A percentile compares a stretch with the other conserved stretches of the same genome.
These are phyloP conservation scores for Magnaporthiopsis poae DNA, from an alignment of 2,329 filamentous ascomycete species.

Conservation along the genomic window DNA sequence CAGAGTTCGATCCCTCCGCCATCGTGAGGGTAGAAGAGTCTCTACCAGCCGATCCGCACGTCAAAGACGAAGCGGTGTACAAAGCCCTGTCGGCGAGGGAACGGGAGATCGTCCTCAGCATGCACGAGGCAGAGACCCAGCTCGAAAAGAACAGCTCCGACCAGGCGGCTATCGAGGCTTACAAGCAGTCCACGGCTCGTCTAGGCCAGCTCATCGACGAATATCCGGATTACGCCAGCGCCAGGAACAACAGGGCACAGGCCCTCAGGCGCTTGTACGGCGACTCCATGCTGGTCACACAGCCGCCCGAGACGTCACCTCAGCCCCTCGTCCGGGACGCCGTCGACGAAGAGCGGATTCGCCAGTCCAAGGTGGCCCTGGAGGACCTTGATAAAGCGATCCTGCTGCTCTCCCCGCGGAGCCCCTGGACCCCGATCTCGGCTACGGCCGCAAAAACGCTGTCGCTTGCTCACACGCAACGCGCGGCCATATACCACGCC, in stretches of 20 bases:
- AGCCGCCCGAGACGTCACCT: constrained; percentile 18
- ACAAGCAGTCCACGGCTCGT: constrained; percentile 35
- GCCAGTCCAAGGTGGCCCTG: constrained; percentile 32
- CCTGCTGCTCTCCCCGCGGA: constrained; percentile 44
- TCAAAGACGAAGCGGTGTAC: constrained; percentile 42
- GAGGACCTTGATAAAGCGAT: constrained; percentile 51
- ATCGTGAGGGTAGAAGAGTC: constrained; percentile 44
- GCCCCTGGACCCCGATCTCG: constrained; percentile 45
- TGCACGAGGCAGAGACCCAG: constrained; percentile 47
- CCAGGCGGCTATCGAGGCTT: constrained; percentile 33
- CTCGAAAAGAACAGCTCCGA: constrained; percentile 21
- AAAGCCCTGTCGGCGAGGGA: constrained; percentile 40
- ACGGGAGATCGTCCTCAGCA: constrained; percentile 40
- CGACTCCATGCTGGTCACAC: constrained; percentile 43
- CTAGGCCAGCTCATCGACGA: constrained; percentile 47
- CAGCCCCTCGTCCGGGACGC: constrained; percentile 29
- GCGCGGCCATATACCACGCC: constrained; percentile 53
- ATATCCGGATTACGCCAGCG: constrained; percentile 59
- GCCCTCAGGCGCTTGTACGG: constrained; percentile 52
- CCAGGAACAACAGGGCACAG: constrained; percentile 66
- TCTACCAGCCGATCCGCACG: constrained; percentile 47
- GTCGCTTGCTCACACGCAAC: constrained; percentile 61
- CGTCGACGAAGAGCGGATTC: background rate
- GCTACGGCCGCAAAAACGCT: constrained; percentile 56
- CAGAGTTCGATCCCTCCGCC: constrained; percentile 49